Conservation (phyloP, 2,329 filamentous ascomycete genomes). For the Spiromastix sp. region DNA sequence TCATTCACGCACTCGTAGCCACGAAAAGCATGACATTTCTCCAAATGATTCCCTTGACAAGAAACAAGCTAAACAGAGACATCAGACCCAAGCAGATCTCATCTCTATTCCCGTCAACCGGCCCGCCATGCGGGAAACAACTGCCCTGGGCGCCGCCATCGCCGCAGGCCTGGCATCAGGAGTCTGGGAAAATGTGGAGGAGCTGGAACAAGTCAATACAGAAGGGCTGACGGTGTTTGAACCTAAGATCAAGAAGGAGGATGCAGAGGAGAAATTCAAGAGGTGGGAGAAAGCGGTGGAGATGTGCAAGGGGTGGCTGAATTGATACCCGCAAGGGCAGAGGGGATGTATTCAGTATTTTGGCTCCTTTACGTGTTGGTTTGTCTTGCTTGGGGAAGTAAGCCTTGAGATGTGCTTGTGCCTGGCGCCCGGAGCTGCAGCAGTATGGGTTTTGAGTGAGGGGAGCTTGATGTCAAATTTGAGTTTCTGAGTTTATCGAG, state of each 20-base stretch:
- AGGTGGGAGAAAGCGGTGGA: constrained; percentile 68
- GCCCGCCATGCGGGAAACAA: constrained; percentile 83
- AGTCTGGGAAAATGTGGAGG: constrained; percentile 66
- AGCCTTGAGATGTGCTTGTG: too few species aligned
- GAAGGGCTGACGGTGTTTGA: constrained; percentile 59
- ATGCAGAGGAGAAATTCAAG: constrained; percentile 53
- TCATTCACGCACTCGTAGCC: background rate
- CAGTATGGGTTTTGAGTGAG: too few species aligned
- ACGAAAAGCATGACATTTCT: too few species aligned
- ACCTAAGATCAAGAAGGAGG: constrained; percentile 51
- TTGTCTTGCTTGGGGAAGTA: too few species aligned
- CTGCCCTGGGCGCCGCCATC: constrained; percentile 78
- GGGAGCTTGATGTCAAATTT: too few species aligned
- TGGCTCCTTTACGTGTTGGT: too few species aligned
- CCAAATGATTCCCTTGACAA: too few species aligned
- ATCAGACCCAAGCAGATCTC: constrained; percentile 70
- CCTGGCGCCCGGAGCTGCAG: too few species aligned
- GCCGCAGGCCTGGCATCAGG: constrained; percentile 74
- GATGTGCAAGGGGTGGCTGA: constrained; percentile 66
- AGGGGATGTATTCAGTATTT: too few species aligned
- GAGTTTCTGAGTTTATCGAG: too few species aligned
- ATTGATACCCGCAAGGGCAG: too few species aligned
- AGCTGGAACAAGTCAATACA: constrained; percentile 63
- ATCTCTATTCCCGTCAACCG: constrained; percentile 75
- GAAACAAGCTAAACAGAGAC: too few species aligned